Conservation (phyloP, 306 rosid species). For the Cucumis melo region DNA sequence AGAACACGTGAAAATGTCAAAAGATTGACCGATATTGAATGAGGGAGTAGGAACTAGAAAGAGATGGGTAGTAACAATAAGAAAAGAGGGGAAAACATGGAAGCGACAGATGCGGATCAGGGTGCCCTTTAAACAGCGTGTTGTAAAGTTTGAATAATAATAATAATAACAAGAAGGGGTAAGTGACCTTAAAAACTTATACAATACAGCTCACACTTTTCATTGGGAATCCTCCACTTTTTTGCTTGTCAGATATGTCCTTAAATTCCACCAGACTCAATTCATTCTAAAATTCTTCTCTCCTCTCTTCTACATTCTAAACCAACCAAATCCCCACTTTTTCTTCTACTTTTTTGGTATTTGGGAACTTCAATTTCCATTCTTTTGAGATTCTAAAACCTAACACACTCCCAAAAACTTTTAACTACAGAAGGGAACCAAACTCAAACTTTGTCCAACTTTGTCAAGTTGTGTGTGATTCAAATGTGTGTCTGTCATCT, state of each 20-base stretch:
- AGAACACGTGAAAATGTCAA: too few relatives aligned
- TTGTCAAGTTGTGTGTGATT: neutral
- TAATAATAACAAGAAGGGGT: too few relatives aligned
- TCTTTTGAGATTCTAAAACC: neutral
- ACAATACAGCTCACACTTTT: neutral
- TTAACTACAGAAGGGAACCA: neutral
- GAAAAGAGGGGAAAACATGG: neutral
- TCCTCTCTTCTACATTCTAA: neutral
- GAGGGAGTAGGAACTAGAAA: too few relatives aligned
- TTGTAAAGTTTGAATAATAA: neutral
- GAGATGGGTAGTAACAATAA: too few relatives aligned
- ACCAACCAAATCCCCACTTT: neutral
- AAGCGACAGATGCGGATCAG: neutral
- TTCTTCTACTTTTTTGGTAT: neutral
- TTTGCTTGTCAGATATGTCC: neutral
- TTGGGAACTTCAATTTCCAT: neutral
- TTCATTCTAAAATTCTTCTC: neutral
- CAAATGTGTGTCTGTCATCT: neutral
- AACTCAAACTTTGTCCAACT: neutral
- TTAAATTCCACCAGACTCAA: neutral
- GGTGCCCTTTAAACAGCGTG: neutral
- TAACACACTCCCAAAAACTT: neutral
- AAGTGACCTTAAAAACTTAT: neutral
- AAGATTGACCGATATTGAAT: too few relatives aligned
- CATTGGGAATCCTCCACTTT: neutral